Percentiles rank a stretch among this genome's conserved stretches.
These are phyloP conservation scores for Solanum hybrid DNA, from an alignment of 305 asterid genomes.

Conservation along the genomic window DNA sequence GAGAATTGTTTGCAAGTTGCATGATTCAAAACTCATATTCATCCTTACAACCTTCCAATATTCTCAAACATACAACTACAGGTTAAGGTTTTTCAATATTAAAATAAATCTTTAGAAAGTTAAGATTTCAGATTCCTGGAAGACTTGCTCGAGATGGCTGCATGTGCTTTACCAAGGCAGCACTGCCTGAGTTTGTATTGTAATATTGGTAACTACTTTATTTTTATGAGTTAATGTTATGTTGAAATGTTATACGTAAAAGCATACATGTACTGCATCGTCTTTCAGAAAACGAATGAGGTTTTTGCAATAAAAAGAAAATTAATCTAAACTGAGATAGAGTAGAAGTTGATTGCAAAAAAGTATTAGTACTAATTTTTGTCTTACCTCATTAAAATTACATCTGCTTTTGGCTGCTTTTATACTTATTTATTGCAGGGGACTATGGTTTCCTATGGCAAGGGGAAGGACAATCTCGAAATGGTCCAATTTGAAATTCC, in stretches of 20 bases:
- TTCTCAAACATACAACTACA: not conserved
- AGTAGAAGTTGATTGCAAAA: slow-evolving; percentile 15
- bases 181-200: not conserved
- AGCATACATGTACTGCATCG: not conserved
- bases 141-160: not conserved
- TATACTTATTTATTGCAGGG: slow-evolving; percentile 33
- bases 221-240: not conserved
- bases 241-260: not conserved
- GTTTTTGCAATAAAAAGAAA: slow-evolving; percentile 16
- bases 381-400: slow-evolving; percentile 9
- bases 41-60: not conserved
- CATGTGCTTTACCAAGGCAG: not conserved
- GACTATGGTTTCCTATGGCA: slow-evolving; percentile 21
- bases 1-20: not conserved
- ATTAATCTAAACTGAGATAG: slow-evolving; percentile 14
- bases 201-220: not conserved
- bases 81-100: not conserved
- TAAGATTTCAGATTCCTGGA: not conserved
- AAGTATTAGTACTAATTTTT: not conserved
- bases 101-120: not conserved
- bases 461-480: slow-evolving; percentile 20
- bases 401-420: slow-evolving; percentile 4
- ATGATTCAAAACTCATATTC: not conserved
- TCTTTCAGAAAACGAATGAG: slow-evolving; percentile 18
- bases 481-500: slow-evolving; percentile 65